Evolutionary conservation across 768 basidiomycete species (phyloP), one percentile per base, ranked within the genome.

Genomic region (Phanerochaete carnosa): DNA sequence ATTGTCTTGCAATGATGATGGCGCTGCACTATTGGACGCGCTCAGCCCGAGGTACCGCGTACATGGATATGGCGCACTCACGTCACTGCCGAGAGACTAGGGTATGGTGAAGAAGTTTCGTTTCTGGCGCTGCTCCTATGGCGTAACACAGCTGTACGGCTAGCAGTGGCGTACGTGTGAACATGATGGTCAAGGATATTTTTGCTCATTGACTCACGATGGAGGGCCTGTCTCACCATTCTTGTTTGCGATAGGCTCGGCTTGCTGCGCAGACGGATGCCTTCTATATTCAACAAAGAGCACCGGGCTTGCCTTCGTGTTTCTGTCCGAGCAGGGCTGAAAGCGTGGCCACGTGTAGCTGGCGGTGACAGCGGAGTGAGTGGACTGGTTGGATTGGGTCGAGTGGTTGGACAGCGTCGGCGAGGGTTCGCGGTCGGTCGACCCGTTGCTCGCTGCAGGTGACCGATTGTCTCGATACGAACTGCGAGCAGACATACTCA

Each of bases 291-390:
- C 61, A 26, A 62, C 61, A 45, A 45, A 62, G 28, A 62, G 61
- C 33, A 57, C 23, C 3, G 61, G 61, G 15, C 26, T 50, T 37
- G 51, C 32, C n/a, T n/a, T n/a, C 9, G 60, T 23, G 11, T 19
- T 61, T 35, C 23, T 53, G 26, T 25, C 26, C 25, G 58, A 19
- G 23, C 29, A 26, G 22, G 59, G 53, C 22, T 60, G 35, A 51
- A 57, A 62, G n/a, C 56, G 46, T 25, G 56, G 56, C 61, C 61
- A 62, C 33, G 33, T 53, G 35, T 62, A 62, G 51, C 61, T 62
- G 15, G 61, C 61, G 26, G 56, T 57, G 12, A 39, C 11, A 1
- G 49, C 50, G 26, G 23, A 49, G 33, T 53, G 56, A 23, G 52
- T 47, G 15, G 59, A 60, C 29, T 37, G 30, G 22, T 15, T 22